These are phyloP conservation scores for Vitis rotundifolia DNA, from an alignment of 164 flowering plant genomes.

Conservation along the genomic window DNA sequence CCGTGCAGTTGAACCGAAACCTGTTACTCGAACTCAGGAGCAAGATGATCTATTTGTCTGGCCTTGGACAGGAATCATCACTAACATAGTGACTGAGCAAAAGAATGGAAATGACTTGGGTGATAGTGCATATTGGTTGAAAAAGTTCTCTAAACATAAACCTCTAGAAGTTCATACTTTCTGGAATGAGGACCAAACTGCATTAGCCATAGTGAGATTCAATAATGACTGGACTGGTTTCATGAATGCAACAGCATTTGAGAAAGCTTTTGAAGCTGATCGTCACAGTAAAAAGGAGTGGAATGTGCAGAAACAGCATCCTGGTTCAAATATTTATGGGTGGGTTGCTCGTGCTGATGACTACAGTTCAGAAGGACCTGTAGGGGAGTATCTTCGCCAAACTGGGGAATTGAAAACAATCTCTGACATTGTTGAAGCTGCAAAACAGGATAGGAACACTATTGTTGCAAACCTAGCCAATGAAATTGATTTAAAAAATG, in stretches of 20 bases:
- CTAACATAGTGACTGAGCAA: constrained; percentile 33
- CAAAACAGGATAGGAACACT: constrained; percentile 21
- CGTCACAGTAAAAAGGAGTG: constrained; percentile 45
- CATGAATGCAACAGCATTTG: constrained; percentile 53
- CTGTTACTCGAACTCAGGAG: constrained; percentile 26
- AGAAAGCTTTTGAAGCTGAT: constrained; percentile 45
- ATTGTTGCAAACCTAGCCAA: constrained; percentile 42
- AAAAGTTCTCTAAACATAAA: constrained; percentile 39
- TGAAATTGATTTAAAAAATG: constrained; percentile 48
- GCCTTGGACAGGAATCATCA: constrained; percentile 78
- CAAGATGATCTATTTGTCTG: constrained; percentile 51
- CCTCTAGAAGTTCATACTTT: constrained; percentile 44
- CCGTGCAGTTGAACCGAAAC: constrained; percentile 22
- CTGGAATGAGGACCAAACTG: constrained; percentile 26
- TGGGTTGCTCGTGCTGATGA: constrained; percentile 72
- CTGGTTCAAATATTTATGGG: constrained; percentile 45
- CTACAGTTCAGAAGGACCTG: constrained; percentile 37
- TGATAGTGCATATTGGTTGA: constrained; percentile 38
- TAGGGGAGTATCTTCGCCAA: constrained; percentile 55
- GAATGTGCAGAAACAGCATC: constrained; percentile 22
- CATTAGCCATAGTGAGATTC: constrained; percentile 41
- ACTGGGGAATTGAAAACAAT: constrained; percentile 46
- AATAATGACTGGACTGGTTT: constrained; percentile 58
- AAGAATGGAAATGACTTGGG: constrained; percentile 12
- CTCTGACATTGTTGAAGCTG: constrained; percentile 39